Evolutionary conservation across 164 flowering plant species (phyloP).

Genomic region (Malania oleifera): DNA sequence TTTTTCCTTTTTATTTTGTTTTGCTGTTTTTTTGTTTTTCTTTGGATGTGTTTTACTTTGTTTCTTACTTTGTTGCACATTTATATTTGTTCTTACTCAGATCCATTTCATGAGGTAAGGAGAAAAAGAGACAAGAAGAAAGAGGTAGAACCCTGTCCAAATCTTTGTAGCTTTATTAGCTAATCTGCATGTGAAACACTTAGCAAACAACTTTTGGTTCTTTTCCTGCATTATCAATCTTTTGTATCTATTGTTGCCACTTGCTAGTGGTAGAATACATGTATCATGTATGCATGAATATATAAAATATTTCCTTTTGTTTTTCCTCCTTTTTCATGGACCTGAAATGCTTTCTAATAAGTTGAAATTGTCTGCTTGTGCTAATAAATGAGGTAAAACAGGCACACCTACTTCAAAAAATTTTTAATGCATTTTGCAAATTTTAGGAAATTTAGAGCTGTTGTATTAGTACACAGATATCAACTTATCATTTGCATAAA

Average conservation of each 20-base stretch:
- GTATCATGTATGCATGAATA: no score
- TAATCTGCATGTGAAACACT: background rate
- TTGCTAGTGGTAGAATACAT: no score
- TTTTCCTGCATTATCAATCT: background rate
- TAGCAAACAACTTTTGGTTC: background rate
- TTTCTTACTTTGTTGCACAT: conserved; percentile 2
- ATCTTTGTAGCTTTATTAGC: background rate
- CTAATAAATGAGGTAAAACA: no score
- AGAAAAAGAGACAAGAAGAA: conserved; percentile 77
- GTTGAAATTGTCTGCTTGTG: no score
- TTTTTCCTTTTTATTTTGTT: background rate
- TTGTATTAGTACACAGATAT: no score
- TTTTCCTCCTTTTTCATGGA: no score
- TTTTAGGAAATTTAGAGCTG: no score
- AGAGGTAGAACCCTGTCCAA: conserved; percentile 50
- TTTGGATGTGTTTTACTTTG: background rate
- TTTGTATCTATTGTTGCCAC: background rate
- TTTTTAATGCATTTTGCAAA: no score
- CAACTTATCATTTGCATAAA: no score
- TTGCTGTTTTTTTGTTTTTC: background rate
- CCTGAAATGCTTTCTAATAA: no score
- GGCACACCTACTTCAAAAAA: no score
- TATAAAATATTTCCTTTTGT: no score
- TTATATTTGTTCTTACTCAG: conserved; percentile 32
- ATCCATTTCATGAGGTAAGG: conserved; percentile 92